These are phyloP conservation scores for Amanita thiersii DNA, from an alignment of 768 basidiomycete genomes.

Conservation along the genomic window DNA sequence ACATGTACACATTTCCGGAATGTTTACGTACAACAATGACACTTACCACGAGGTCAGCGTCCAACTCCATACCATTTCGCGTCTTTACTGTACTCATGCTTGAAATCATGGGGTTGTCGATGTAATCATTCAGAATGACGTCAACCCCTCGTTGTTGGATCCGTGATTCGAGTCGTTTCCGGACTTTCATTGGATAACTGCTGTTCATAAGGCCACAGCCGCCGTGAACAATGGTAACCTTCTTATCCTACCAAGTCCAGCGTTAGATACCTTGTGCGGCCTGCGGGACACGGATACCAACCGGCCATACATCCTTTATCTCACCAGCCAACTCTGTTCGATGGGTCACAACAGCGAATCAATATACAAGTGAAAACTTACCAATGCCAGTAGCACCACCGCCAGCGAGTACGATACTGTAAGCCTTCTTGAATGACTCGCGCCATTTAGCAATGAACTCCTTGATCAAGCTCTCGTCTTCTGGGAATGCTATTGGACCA, in stretches of 20 bases:
- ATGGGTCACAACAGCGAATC: conserved; percentile 5
- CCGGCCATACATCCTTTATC: conserved; percentile 21
- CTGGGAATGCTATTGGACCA: conserved; percentile 27
- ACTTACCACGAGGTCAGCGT: conserved; percentile 48
- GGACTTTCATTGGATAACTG: conserved; percentile 40
- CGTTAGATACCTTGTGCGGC: background rate
- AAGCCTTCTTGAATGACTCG: conserved; percentile 22
- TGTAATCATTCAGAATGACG: conserved; percentile 39
- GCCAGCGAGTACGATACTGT: conserved; percentile 29
- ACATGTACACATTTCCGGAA: background rate
- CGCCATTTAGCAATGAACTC: conserved; percentile 14
- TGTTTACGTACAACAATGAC: background rate
- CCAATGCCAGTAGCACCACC: conserved; percentile 33
- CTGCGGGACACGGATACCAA: conserved; percentile 8
- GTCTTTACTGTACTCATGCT: conserved; percentile 33
- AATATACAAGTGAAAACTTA: conserved; percentile 10
- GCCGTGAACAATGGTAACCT: conserved; percentile 52
- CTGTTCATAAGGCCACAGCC: conserved; percentile 36
- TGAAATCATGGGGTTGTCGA: conserved; percentile 35
- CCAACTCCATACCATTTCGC: conserved; percentile 31
- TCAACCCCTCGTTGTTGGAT: conserved; percentile 32
- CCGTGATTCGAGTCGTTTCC: conserved; percentile 30
- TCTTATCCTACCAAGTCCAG: conserved; percentile 20
- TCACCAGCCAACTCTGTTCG: conserved; percentile 21
- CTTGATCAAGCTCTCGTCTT: conserved; percentile 15